Base-by-base conservation (phyloP, 345 rosid species). In the Euphorbia peplus region DNA sequence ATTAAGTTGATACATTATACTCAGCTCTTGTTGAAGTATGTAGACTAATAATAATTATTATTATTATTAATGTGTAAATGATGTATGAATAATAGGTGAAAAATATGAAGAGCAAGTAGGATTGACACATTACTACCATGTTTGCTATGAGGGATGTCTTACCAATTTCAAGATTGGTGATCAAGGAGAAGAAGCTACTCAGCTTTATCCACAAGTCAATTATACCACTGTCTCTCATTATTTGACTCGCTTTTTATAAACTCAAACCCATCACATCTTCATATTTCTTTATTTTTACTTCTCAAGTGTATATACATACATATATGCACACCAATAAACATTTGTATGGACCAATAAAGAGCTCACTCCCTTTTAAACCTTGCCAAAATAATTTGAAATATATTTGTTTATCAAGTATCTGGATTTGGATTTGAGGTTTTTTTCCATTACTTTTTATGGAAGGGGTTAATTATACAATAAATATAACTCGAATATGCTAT, bases 141-240 rank as follows among this genome's bases (percentile, higher is more conserved):
- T 87, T 7, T 83, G 71, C 61, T 87, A 78, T 44, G 85, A 85
- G 69, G 91, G 92, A 52, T 87, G 92, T 32, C 83, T 87, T 50
- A 21, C 80, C 8, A 83, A 82, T 47, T 87, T 87, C 26, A 78
- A 82, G 62, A 74, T 83, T 2, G 83, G 87, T n/a, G 78, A 75
- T 1, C 78, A 16, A 19, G 86, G 47, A 8, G 82, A 55, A n/a
- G 92, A 85, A 76, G 87, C 89, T 9, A 71, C 73, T 8, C 1
- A 50, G 47, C 80, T 82, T 35, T 87, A 87, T 64, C 89, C 87
- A 0, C 74, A 83, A 26, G 32, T 83, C 1, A 44, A 69, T 1
- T 83, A 84, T 15, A 77, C 76, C 8, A 56, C 85, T 0, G 83
- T 72, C 6, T 78, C 74, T 14, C 69, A 81, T 0, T 87, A 83